Conservation (phyloP, 1,139 yeast genomes). For the Saccharomycopsis hybrid region DNA sequence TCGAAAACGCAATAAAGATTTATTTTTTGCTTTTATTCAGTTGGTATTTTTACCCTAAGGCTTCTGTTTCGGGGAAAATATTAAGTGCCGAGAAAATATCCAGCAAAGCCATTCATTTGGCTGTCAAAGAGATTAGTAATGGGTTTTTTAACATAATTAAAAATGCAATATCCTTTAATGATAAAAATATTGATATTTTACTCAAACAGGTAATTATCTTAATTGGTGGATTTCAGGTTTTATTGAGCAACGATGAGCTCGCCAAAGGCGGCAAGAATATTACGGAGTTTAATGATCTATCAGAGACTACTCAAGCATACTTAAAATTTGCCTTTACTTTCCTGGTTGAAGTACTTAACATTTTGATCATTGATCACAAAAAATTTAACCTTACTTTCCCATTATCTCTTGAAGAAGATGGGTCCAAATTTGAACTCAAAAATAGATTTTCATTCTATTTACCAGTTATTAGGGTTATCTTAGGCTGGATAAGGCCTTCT, state of each 20-base stretch:
- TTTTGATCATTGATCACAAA: slow-evolving; percentile 22
- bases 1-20: slow-evolving; percentile 5
- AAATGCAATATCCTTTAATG: slow-evolving; percentile 17
- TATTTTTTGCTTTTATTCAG: slow-evolving; percentile 14
- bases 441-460: background rate
- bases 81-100: background rate
- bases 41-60: slow-evolving; percentile 7
- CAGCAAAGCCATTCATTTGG: background rate
- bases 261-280: slow-evolving; percentile 1
- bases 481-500: slow-evolving; percentile 49
- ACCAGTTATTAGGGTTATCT: slow-evolving; percentile 39
- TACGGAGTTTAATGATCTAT: slow-evolving; percentile 19
- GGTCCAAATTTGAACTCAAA: background rate
- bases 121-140: slow-evolving; percentile 30
- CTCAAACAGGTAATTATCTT: slow-evolving; percentile 22
- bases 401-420: background rate
- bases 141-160: slow-evolving; percentile 29
- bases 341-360: slow-evolving; percentile 27
- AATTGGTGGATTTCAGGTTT: slow-evolving; percentile 29
- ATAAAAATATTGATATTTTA: slow-evolving; percentile 4
- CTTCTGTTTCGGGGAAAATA: slow-evolving; percentile 3
- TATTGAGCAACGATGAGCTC: slow-evolving; percentile 16
- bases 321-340: slow-evolving; percentile 31
- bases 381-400: background rate
- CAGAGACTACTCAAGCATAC: slow-evolving; percentile 24